Base-by-base conservation (phyloP, 345 rosid species). In the Boechera retrofracta region DNA sequence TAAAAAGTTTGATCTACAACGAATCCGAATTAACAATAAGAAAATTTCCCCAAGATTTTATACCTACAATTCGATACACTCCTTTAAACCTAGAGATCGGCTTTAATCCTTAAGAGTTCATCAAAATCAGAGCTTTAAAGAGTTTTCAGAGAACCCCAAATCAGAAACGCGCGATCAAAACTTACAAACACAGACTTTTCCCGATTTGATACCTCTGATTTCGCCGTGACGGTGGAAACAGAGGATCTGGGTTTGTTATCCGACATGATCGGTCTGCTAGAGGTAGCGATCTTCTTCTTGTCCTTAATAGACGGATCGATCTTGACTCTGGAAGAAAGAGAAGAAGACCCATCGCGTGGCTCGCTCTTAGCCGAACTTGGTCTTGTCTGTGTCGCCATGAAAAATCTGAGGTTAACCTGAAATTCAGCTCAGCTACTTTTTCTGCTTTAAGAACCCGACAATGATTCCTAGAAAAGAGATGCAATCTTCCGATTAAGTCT, bases 361-460 rank as follows among this genome's bases (percentile, higher is more conserved):
- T 76, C 86, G 72, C 74, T 78, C 88, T 80, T 91, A 58, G 73
- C 81, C 33, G 69, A 81, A 72, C 57, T 80, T 12, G 84, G 62
- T 75, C 78, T 93, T 69, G 81, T 74, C 51, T 82, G 91, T 67
- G 87, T 70, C 29, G 92, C 82, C 92, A 86, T 79, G 31, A 15
- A 69, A 55, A 21, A 47, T 21, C 53, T 79, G 39, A 16, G 64
- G 28, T 56, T 36, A 35, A n/a, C 2, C 64, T 79, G 38, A 72
- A 60, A n/a, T 61, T 61, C 4, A 45, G 63, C 53, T 62, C 42
- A 60, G 33, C 78, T 49, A 65, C 49, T 29, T 45, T 66, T 48
- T 42, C 38, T 57, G 72, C 29, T 38, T 3, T 7, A 74, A 65
- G 39, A 35, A 42, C 0, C 1, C 67, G 61, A 77, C 58, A 38